Conservation (phyloP, 2,329 filamentous ascomycete species). For the Colletotrichum sp. region DNA sequence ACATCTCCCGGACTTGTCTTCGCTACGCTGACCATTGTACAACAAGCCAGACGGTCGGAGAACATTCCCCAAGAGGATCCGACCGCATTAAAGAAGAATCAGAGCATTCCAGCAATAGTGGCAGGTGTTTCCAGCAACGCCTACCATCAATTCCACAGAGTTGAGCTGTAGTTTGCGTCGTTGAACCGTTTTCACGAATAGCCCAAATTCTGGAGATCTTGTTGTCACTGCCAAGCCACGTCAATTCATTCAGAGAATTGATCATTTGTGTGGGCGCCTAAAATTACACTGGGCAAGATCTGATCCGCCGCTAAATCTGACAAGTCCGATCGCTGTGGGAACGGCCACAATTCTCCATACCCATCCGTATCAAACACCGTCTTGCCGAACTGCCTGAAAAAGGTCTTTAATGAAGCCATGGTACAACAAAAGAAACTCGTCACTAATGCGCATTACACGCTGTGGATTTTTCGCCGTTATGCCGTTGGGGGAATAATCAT, state of each 20-base stretch:
- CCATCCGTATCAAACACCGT: not conserved
- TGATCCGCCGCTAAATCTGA: constrained; percentile 14
- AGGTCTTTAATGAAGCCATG: not conserved
- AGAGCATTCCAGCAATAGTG: not conserved
- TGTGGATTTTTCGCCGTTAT: constrained; percentile 5
- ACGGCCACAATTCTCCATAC: not conserved
- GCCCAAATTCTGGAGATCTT: not conserved
- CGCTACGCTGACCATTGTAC: not conserved
- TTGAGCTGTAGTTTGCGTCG: not conserved
- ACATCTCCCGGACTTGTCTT: too few species aligned
- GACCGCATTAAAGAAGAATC: not conserved
- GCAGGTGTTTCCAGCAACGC: too few species aligned
- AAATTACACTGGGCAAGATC: constrained; percentile 8
- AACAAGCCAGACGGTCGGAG: not conserved
- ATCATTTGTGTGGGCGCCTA: constrained; percentile 1
- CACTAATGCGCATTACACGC: not conserved
- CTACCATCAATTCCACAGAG: not conserved
- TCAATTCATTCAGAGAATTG: not conserved
- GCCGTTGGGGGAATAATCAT: not conserved
- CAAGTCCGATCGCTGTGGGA: constrained; percentile 1
- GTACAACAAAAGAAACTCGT: constrained; percentile 13
- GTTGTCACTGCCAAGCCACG: not conserved
- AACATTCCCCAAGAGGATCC: not conserved
- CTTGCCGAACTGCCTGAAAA: not conserved
- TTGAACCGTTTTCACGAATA: fast-evolving